phyloP scores from a whole-genome alignment of 139 green algal species.

The Coccomyxa sp. region DNA sequence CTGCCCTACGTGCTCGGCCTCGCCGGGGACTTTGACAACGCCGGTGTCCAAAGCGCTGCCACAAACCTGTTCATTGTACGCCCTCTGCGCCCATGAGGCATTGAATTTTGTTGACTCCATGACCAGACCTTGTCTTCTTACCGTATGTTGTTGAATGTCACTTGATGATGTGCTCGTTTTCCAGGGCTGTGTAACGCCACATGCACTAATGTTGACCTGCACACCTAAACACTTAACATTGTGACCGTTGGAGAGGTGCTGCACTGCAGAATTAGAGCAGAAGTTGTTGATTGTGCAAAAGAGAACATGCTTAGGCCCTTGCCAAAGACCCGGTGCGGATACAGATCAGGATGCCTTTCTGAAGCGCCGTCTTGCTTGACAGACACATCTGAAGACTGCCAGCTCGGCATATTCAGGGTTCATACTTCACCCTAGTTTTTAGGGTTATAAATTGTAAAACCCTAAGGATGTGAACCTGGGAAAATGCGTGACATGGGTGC shows the following conservation, averaged over 20 bases:
- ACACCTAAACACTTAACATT: background rate
- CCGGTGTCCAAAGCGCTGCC: background rate
- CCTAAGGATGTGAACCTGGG: background rate
- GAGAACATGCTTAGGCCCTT: too few relatives aligned
- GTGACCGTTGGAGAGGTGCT: too few relatives aligned
- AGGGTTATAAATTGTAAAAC: background rate
- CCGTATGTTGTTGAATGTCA: background rate
- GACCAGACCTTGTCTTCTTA: too few relatives aligned
- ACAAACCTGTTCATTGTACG: background rate
- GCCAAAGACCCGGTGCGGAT: too few relatives aligned
- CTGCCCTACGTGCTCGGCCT: background rate
- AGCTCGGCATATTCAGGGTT: too few relatives aligned
- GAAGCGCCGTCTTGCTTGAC: too few relatives aligned
- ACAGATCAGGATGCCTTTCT: too few relatives aligned
- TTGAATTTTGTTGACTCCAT: too few relatives aligned
- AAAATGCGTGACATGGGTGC: background rate
- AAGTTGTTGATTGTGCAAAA: too few relatives aligned
- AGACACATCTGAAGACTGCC: background rate
- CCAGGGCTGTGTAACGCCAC: background rate
- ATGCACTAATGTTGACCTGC: background rate
- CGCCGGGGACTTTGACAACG: slow-evolving; percentile 2
- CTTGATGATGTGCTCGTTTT: background rate
- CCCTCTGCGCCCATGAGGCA: background rate
- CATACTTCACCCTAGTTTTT: background rate
- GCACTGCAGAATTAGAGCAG: too few relatives aligned